These are phyloP conservation scores for Cladosporium austrohemisphaericum DNA, from an alignment of 2,329 filamentous ascomycete genomes.

Conservation along the genomic window DNA sequence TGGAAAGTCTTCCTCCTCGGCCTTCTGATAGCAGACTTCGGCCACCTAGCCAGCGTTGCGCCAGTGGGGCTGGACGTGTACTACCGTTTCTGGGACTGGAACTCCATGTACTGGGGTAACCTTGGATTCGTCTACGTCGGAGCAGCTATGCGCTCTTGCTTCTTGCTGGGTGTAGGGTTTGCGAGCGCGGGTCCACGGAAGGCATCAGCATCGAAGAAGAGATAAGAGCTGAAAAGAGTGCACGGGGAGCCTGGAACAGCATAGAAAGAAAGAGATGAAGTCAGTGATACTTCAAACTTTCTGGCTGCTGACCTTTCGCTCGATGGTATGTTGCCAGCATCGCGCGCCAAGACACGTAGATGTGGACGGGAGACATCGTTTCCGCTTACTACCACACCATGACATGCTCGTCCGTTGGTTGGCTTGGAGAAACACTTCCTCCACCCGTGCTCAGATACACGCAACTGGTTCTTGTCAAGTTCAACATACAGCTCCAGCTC, in stretches of 20 bases:
- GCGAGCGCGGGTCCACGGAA: neutral
- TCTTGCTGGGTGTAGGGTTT: slow-evolving; percentile 32
- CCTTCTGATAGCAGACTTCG: slow-evolving; percentile 70
- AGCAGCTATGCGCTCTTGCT: slow-evolving; percentile 30
- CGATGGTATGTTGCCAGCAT: too few relatives aligned
- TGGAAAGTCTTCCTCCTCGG: slow-evolving; percentile 66
- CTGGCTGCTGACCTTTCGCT: neutral
- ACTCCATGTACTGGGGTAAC: slow-evolving; percentile 35
- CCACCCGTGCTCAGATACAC: too few relatives aligned
- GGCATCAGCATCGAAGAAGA: neutral
- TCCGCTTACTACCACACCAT: too few relatives aligned
- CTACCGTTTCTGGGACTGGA: slow-evolving; percentile 35
- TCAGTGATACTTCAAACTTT: neutral
- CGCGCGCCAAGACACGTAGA: too few relatives aligned
- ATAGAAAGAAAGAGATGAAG: too few relatives aligned
- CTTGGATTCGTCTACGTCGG: slow-evolving; percentile 37
- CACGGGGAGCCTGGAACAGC: too few relatives aligned
- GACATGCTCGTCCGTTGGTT: too few relatives aligned
- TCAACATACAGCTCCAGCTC: too few relatives aligned
- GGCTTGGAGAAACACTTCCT: too few relatives aligned
- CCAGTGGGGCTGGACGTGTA: slow-evolving; percentile 47
- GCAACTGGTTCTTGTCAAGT: too few relatives aligned
- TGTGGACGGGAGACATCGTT: too few relatives aligned
- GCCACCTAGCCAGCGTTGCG: slow-evolving; percentile 66
- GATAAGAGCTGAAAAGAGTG: neutral